A percentile compares a stretch with the other conserved stretches of the same genome.
Conservation (phyloP, 2,329 filamentous ascomycete species). For the Aspergillus ibericus region DNA sequence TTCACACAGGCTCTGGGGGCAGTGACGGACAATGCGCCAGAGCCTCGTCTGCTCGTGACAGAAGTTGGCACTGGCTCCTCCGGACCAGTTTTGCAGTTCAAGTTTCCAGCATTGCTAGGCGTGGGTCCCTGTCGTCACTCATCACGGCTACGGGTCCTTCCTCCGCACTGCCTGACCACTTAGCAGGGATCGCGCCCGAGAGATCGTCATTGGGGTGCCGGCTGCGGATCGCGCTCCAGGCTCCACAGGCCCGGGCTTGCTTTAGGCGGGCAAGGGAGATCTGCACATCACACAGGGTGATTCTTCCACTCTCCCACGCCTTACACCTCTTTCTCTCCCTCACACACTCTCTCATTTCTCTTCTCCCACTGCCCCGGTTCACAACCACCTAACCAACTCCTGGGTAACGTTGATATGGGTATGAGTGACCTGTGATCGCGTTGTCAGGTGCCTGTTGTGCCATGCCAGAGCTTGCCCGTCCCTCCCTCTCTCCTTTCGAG, state of each 20-base stretch:
- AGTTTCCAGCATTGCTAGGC: neutral
- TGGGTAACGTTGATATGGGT: no score
- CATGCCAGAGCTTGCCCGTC: conserved; percentile 19
- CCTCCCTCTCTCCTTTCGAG: conserved; percentile 18
- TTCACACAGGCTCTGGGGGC: neutral
- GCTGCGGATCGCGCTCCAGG: neutral
- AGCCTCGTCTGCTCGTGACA: neutral
- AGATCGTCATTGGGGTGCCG: conserved; percentile 1
- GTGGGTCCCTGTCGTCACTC: conserved; percentile 1
- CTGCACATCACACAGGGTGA: neutral
- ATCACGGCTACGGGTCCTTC: neutral
- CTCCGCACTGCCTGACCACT: neutral
- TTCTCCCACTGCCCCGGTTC: neutral
- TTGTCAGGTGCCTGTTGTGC: neutral
- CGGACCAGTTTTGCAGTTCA: neutral
- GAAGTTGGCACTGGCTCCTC: neutral
- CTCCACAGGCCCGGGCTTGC: neutral
- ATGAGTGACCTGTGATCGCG: neutral
- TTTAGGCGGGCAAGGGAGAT: conserved; percentile 2
- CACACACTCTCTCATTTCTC: neutral
- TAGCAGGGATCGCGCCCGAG: neutral
- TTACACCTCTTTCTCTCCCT: neutral
- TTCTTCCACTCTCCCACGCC: neutral
- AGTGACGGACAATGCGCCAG: neutral
- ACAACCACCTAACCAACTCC: neutral